Percentiles rank a stretch among this genome's conserved stretches.
phyloP scores from a whole-genome alignment of 768 basidiomycete genomes.

The Tephrocybe sp. region DNA sequence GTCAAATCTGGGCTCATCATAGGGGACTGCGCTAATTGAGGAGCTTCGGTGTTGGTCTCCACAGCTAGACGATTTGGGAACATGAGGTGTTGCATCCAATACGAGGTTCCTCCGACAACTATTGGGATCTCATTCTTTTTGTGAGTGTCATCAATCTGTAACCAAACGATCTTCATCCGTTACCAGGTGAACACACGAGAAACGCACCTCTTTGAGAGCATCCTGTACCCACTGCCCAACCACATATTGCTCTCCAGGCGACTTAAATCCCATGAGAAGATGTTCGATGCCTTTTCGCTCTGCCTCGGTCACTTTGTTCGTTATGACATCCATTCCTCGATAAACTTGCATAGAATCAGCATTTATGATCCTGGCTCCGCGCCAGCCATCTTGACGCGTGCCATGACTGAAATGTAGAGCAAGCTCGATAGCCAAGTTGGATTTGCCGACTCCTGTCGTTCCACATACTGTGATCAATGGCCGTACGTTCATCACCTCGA shows the following conservation, averaged over 20 bases:
- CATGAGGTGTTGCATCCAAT: conserved; percentile 95
- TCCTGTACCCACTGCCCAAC: conserved; percentile 89
- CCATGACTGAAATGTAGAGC: conserved; percentile 56
- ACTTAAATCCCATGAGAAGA: conserved; percentile 84
- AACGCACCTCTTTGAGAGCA: conserved; percentile 70
- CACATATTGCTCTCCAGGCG: conserved; percentile 84
- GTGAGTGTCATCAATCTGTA: conserved; percentile 77
- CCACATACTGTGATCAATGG: conserved; percentile 88
- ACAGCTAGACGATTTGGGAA: conserved; percentile 74
- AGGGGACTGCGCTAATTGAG: conserved; percentile 12
- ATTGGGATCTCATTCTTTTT: conserved; percentile 69
- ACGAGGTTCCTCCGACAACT: conserved; percentile 93
- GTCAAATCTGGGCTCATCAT: conserved; percentile 31
- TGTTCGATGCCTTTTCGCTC: conserved; percentile 86
- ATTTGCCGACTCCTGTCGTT: conserved; percentile 96
- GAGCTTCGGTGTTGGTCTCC: conserved; percentile 18
- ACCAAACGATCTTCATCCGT: not conserved
- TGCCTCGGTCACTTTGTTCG: conserved; percentile 82
- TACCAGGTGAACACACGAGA: not conserved
- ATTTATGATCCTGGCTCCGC: conserved; percentile 80
- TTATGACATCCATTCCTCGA: conserved; percentile 86
- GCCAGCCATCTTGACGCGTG: conserved; percentile 41
- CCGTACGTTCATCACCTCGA: conserved; percentile 34
- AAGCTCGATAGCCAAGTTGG: conserved; percentile 86
- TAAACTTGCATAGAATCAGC: conserved; percentile 99